A percentile compares a stretch with the other conserved stretches of the same genome.
phyloP scores from a whole-genome alignment of 257 asterid species.

The Agastache rugosa region DNA sequence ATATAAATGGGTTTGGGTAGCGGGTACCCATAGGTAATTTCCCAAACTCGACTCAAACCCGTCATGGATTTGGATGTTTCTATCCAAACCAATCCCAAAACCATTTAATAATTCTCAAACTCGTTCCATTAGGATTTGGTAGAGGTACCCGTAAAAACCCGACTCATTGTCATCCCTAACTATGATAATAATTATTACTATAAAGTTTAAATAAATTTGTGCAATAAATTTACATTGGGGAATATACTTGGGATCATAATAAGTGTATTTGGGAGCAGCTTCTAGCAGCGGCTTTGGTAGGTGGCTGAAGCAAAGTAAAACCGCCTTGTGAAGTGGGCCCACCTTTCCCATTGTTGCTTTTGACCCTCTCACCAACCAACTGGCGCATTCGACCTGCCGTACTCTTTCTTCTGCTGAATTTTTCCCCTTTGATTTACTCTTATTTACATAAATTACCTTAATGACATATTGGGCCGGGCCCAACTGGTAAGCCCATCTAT shows the following conservation, averaged over 20 bases:
- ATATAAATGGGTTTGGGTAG: no score
- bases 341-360: constrained; percentile 19
- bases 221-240: neutral
- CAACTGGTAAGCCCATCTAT: neutral
- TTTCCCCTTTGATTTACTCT: neutral
- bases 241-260: neutral
- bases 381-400: constrained; percentile 23
- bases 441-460: constrained; percentile 27
- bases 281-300: constrained; percentile 28
- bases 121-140: no score
- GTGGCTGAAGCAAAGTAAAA: constrained; percentile 31
- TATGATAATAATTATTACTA: no score
- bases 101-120: no score
- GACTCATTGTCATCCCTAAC: no score
- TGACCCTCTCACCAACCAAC: constrained; percentile 32
- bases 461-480: neutral
- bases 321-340: constrained; percentile 39
- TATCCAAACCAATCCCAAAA: no score
- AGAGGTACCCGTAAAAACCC: no score
- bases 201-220: no score
- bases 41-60: no score
- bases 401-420: neutral
- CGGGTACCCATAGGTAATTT: no score
- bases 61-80: no score
- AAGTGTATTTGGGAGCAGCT: neutral